Conservation (phyloP, 2,329 filamentous ascomycete species). For the Colletotrichum destructivum region DNA sequence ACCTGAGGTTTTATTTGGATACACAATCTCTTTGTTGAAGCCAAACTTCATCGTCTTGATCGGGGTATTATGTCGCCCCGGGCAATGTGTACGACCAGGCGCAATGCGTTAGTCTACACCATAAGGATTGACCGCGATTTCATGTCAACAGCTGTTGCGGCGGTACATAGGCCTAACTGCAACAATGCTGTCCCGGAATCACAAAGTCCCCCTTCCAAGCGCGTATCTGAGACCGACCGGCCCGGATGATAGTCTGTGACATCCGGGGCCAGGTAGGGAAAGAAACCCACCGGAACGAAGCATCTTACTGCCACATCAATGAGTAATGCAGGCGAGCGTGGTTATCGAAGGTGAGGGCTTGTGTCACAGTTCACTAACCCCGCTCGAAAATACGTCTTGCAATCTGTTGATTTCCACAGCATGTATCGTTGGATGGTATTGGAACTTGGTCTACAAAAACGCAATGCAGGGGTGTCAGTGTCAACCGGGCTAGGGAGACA, state of each 20-base stretch:
- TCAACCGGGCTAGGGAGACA: conserved; percentile 19
- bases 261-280: not conserved
- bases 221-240: not conserved
- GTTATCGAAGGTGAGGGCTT: too few species aligned
- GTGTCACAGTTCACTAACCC: not conserved
- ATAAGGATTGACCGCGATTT: not conserved
- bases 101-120: not conserved
- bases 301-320: not conserved
- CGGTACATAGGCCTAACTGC: not conserved
- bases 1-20: too few species aligned
- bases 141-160: too few species aligned
- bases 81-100: not conserved
- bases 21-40: not conserved
- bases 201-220: not conserved
- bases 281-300: not conserved
- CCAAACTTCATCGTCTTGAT: not conserved
- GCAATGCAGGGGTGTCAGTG: conserved; percentile 22
- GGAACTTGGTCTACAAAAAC: conserved; percentile 23
- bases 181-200: not conserved
- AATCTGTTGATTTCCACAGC: not conserved
- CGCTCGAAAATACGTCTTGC: not conserved
- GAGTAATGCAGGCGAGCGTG: not conserved
- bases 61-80: not conserved
- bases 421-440: not conserved
- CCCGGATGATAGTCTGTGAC: too few species aligned